Base-by-base conservation (phyloP, 2,329 filamentous ascomycete species). In the Arachnopeziza araneosa region DNA sequence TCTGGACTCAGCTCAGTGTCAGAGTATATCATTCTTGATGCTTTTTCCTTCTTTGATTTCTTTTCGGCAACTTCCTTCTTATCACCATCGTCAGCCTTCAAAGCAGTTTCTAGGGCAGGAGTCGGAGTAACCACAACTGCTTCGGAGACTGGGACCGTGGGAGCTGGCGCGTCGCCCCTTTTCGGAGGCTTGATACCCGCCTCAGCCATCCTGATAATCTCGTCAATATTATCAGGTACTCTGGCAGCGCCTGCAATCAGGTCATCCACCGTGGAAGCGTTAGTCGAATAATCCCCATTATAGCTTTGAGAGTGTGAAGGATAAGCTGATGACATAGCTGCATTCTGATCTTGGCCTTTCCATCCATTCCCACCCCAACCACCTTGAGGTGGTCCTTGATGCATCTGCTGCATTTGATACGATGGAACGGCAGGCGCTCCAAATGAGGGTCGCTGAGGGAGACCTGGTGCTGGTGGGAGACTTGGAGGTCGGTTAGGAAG, bases 1-100 rank as follows among this genome's bases (percentile, higher is more conserved):
- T 97, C 93, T 1, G 91, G 90, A 69, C 90, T 95, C 70, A 86
- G 78, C 60, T 89, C 87, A 56, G 88, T 85, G 71, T 96, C 90
- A 63, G 86, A 86, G 77, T 95, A 96, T 30, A 96, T 80, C 83
- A 96, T 87, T 72, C 84, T 83, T 71, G 86, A 87, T 71, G 86
- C 83, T 67, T 85, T 81, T 63, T 80, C 83, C 73, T 88, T 88
- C 80, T 88, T 88, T 21, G 75, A 75, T 70, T 84, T 85, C 77
- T 86, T 89, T 72, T 89, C 86, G 55, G 73, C 72, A 3, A 75
- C 71, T 58, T 78, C 79, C 36, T 77, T 71, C 69, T 66, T 65
- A 55, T 59, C 67, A 52, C 60, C 53, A 50, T 50, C 53, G 23
- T 63, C 63, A 12, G 57, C 56, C 60, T 60, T 74, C 69, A 9